Evolutionary conservation across 23 red algal species (phyloP).

Genomic region (Gracilaria vermiculophylla): DNA sequence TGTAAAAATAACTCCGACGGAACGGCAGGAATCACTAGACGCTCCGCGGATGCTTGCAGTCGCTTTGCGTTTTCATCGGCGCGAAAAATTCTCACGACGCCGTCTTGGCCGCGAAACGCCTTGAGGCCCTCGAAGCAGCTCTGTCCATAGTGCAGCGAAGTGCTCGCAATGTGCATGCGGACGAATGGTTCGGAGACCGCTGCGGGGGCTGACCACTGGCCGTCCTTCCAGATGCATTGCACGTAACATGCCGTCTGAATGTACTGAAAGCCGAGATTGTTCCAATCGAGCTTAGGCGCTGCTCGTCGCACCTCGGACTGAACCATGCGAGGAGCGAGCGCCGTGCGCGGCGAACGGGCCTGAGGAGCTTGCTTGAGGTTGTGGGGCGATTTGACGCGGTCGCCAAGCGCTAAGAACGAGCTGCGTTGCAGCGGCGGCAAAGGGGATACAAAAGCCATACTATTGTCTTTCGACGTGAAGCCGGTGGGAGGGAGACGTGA

Average conservation of each 20-base stretch:
- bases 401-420: not conserved
- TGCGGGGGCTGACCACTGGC: constrained; percentile 52
- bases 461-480: not conserved
- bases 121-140: constrained; percentile 97
- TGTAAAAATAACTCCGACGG: constrained; percentile 83
- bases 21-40: constrained; percentile 83
- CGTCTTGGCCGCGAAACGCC: constrained; percentile 80
- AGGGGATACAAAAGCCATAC: constrained; percentile 16
- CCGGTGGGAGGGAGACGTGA: not conserved
- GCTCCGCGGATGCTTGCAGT: constrained; percentile 54
- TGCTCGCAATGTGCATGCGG: constrained; percentile 84
- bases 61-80: constrained; percentile 89
- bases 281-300: constrained; percentile 64
- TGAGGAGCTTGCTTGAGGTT: not conserved
- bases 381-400: not conserved
- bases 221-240: constrained; percentile 56
- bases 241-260: constrained; percentile 85
- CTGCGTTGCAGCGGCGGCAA: not conserved
- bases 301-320: not conserved
- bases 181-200: constrained; percentile 45
- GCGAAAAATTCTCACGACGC: constrained; percentile 80
- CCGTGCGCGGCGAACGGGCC: not conserved
- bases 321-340: not conserved
- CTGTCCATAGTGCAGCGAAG: constrained; percentile 92
- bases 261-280: constrained; percentile 83